phyloP scores from a whole-genome alignment of 805 yeast genomes.

The Candida sakaeoensis region DNA sequence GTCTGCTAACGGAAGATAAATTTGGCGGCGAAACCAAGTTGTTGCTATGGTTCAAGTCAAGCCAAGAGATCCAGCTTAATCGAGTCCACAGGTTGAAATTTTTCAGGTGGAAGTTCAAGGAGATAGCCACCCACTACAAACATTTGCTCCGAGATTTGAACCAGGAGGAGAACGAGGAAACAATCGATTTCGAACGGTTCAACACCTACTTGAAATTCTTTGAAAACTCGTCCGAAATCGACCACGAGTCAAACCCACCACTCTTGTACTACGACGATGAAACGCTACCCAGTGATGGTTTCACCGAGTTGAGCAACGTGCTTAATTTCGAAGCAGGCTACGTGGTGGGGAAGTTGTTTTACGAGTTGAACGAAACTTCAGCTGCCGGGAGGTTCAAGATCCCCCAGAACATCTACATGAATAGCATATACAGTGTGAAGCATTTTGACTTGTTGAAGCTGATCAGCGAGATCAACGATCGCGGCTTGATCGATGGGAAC shows the following conservation, averaged over 20 bases:
- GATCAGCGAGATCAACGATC: too few species aligned
- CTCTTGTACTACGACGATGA: constrained; percentile 8
- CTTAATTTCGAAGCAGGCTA: not conserved
- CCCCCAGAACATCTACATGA: not conserved
- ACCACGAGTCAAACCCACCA: constrained; percentile 1
- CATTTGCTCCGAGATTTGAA: not conserved
- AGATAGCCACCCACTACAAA: not conserved
- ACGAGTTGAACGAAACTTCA: not conserved
- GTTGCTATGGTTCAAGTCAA: not conserved
- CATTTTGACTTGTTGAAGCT: too few species aligned
- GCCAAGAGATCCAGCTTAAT: constrained; percentile 3
- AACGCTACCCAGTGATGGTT: constrained; percentile 2
- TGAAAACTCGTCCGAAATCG: not conserved
- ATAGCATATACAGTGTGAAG: too few species aligned
- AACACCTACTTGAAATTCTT: not conserved
- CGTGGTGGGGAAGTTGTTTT: not conserved
- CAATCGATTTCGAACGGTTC: constrained; percentile 1
- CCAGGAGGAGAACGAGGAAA: not conserved
- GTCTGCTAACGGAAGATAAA: not conserved
- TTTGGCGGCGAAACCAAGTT: not conserved
- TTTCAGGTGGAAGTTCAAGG: constrained; percentile 8
- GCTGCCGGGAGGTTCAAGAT: constrained; percentile 2
- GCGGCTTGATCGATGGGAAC: constrained; percentile 1
- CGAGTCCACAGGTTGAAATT: constrained; percentile 4
- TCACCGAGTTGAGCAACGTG: constrained; percentile 1